Evolutionary conservation across 306 rosid species (phyloP).

Genomic region (Inga laurina): DNA sequence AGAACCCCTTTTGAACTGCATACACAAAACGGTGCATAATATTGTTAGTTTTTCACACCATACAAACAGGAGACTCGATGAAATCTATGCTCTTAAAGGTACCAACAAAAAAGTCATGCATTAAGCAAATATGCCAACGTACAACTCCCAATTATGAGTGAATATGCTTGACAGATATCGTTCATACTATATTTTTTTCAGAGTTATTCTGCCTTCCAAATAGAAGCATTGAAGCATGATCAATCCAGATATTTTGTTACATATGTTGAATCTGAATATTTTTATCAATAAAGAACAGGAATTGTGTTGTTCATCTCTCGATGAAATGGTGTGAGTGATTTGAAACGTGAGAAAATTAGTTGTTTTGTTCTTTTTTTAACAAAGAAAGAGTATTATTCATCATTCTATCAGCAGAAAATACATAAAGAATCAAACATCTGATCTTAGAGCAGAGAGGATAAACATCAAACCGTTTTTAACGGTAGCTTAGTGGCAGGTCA

Average conservation of each 20-base stretch:
- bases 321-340: not conserved
- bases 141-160: not conserved
- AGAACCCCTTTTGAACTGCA: slow-evolving; percentile 95
- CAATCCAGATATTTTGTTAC: not conserved
- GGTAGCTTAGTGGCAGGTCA: not conserved
- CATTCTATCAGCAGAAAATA: slow-evolving; percentile 15
- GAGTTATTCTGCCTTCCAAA: not conserved
- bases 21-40: slow-evolving; percentile 11
- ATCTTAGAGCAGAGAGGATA: not conserved
- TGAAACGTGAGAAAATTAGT: not conserved
- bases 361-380: not conserved
- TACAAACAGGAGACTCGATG: not conserved
- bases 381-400: slow-evolving; percentile 6
- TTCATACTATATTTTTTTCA: not conserved
- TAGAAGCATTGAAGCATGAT: not conserved
- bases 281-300: not conserved
- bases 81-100: not conserved
- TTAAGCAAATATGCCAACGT: slow-evolving; percentile 18
- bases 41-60: slow-evolving; percentile 23
- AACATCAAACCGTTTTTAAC: not conserved
- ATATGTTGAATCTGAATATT: not conserved
- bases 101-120: slow-evolving; percentile 3
- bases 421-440: slow-evolving; percentile 7
- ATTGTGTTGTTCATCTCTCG: not conserved
- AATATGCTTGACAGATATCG: not conserved